Base-by-base conservation (phyloP, 306 rosid genomes). In the Rosa lucieae region DNA sequence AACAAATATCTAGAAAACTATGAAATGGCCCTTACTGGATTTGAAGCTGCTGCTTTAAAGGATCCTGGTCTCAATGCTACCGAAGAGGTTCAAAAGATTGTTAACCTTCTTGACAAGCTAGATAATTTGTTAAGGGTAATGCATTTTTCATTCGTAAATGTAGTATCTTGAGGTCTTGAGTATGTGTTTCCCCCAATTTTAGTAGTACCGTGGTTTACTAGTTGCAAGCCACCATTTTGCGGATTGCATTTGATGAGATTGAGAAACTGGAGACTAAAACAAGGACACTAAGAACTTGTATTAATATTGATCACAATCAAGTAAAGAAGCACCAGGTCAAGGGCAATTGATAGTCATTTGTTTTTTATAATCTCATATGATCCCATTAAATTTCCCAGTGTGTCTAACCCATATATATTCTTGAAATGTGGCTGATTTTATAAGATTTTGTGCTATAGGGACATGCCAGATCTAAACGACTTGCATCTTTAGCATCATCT, bases 11-110 rank as follows among this genome's bases (percentile, higher is more conserved):
- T 90, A 46, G 99, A 93, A 90, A 92, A 92, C 85, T 95, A 95
- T 78, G 88, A 84, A 81, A 90, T 94, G 91, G 97, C 99, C 84
- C 98, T 95, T 75, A 86, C 94, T 83, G 98, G 99, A 62, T 95
- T 92, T 59, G 97, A 95, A 85, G 97, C 93, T 85, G 97, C 99
- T 86, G 92, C 97, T 79, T 82, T 90, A 68, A 92, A 85, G 92
- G 99, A 95, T 88, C 98, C 98, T 71, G 93, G 96, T 85, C 97
- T 91, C 73, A 88, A 86, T 82, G 96, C 99, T 63, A 78, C 81
- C 2, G 93, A 83, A 70, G 97, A 91, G 91, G 97, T 85, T 80
- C 91, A 90, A 80, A 92, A 95, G 84, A 86, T 92, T 82, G 94
- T 92, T 87, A 83, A 53, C 77, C 92, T 92, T 80, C 99, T 95